A percentile compares a stretch with the other conserved stretches of the same genome.
Conservation (phyloP, 179 eudicot genomes). For the Spinacia oleracea region DNA sequence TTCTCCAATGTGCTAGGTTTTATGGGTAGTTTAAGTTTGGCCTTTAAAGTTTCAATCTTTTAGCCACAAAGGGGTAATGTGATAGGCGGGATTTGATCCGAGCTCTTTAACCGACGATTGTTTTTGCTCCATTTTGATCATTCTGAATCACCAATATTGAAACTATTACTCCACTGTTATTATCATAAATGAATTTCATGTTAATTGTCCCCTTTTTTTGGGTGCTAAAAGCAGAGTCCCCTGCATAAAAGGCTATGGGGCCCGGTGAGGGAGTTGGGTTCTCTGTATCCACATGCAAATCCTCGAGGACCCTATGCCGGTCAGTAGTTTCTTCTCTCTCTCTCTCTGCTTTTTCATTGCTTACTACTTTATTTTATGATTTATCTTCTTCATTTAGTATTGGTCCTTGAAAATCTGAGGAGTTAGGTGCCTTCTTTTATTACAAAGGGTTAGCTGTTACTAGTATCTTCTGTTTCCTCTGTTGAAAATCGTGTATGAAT, state of each 20-base stretch:
- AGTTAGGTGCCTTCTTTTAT: slow-evolving; percentile 16
- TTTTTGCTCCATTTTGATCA: background rate
- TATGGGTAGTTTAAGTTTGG: background rate
- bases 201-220: slow-evolving; percentile 12
- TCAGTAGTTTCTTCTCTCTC: slow-evolving; percentile 33
- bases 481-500: background rate
- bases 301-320: slow-evolving; percentile 79
- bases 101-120: background rate
- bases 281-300: slow-evolving; percentile 70
- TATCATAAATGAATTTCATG: slow-evolving; percentile 7
- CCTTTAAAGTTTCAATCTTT: slow-evolving; percentile 5
- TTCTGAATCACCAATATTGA: background rate
- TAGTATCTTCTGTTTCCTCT: background rate
- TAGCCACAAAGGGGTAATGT: background rate
- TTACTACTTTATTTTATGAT: background rate
- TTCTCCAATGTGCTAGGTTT: background rate
- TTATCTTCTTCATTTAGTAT: slow-evolving; percentile 20
- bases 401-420: background rate
- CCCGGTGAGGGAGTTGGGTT: slow-evolving; percentile 66
- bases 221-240: slow-evolving; percentile 51
- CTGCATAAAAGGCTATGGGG: slow-evolving; percentile 87
- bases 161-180: background rate
- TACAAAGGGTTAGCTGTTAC: slow-evolving; percentile 2
- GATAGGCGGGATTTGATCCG: background rate
- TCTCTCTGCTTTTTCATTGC: slow-evolving; percentile 9